Percentiles rank a stretch among this genome's conserved stretches.
Conservation (phyloP, 148 eudicot genomes). For the Rhododendron mucronatum region DNA sequence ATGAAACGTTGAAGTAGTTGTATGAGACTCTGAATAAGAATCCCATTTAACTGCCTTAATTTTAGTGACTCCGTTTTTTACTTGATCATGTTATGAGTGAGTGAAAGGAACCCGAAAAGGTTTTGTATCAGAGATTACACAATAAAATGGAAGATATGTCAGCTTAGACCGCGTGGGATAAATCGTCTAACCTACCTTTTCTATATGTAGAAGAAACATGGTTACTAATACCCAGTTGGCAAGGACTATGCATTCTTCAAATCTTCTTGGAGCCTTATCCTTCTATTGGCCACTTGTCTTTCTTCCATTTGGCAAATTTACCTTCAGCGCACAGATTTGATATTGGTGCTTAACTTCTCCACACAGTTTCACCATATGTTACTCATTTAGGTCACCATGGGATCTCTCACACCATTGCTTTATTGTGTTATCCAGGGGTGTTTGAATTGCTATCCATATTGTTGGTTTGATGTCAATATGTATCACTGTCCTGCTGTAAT, state of each 20-base stretch:
- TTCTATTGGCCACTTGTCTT: neutral
- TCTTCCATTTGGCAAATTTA: neutral
- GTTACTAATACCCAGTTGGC: neutral
- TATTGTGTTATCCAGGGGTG: neutral
- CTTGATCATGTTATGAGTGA: neutral
- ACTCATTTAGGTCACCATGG: neutral
- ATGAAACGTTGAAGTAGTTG: neutral
- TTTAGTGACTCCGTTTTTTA: neutral
- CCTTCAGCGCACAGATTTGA: neutral
- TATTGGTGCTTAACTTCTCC: neutral
- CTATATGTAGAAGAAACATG: neutral
- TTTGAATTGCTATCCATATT: neutral
- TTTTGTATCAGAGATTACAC: neutral
- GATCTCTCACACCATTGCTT: neutral
- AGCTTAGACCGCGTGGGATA: neutral
- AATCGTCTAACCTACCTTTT: neutral
- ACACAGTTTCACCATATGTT: neutral
- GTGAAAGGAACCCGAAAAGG: neutral
- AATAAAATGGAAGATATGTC: neutral
- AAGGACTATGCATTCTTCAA: neutral
- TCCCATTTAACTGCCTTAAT: neutral
- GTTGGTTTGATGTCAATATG: neutral
- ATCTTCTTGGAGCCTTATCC: slow-evolving; percentile 1
- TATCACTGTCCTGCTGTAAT: neutral
- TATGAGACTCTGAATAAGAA: neutral